phyloP scores from a whole-genome alignment of 805 yeast species.

The Martiniozyma abietophila region DNA sequence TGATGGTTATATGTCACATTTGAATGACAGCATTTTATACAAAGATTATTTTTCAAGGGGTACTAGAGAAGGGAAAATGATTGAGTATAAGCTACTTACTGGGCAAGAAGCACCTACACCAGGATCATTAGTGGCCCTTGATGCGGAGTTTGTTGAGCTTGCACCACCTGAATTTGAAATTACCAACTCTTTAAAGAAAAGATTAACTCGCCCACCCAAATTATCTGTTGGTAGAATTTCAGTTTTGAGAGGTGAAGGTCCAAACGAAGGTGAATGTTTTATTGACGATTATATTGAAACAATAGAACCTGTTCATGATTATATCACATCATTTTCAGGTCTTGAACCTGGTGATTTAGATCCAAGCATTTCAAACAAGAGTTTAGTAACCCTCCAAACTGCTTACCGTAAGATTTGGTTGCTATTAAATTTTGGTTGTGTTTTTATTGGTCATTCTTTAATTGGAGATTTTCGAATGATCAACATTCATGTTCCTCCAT shows the following conservation, averaged over 20 bases:
- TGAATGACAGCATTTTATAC: constrained; percentile 60
- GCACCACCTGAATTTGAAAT: constrained; percentile 75
- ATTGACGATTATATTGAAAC: constrained; percentile 89
- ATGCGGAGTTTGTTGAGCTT: constrained; percentile 89
- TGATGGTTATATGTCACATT: constrained; percentile 39
- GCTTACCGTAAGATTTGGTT: constrained; percentile 90
- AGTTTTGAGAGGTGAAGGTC: constrained; percentile 68
- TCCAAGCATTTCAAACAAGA: constrained; percentile 50
- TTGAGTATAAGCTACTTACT: constrained; percentile 63
- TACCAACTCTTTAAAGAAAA: constrained; percentile 59
- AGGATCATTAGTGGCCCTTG: constrained; percentile 82
- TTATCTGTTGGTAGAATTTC: constrained; percentile 84
- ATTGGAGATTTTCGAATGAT: constrained; percentile 88
- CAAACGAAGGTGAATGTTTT: constrained; percentile 62
- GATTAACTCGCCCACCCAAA: constrained; percentile 63
- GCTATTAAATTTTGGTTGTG: constrained; percentile 76
- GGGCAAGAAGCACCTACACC: constrained; percentile 60
- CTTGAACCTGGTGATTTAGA: constrained; percentile 87
- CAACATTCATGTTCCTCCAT: constrained; percentile 76
- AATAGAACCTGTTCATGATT: constrained; percentile 64
- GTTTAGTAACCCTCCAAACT: constrained; percentile 70
- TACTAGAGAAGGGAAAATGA: constrained; percentile 44
- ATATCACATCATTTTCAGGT: constrained; percentile 88
- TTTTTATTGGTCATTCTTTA: constrained; percentile 92
- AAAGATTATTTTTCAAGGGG: constrained; percentile 68